Evolutionary conservation across 176 grass and related monocot species (phyloP).

Genomic region (Phragmites australis): DNA sequence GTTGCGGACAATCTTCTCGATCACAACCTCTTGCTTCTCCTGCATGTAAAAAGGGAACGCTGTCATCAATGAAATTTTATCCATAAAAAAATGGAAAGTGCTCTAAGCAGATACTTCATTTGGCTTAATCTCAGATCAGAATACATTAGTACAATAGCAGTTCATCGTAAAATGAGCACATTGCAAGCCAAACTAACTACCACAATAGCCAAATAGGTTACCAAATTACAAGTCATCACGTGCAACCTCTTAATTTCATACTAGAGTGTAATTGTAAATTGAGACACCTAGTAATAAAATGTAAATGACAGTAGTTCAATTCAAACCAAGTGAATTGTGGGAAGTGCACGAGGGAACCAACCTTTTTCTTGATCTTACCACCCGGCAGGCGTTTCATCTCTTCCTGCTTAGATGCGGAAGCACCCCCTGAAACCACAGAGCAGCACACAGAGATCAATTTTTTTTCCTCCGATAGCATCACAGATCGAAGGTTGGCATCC

Average conservation of each 20-base stretch:
- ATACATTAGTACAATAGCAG: neutral
- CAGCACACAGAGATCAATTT: neutral
- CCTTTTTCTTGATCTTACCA: constrained; percentile 98
- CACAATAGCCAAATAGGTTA: neutral
- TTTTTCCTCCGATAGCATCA: neutral
- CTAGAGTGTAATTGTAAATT: neutral
- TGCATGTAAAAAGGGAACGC: constrained; percentile 19
- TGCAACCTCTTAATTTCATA: neutral
- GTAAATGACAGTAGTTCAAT: neutral
- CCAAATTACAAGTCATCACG: neutral
- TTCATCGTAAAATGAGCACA: neutral
- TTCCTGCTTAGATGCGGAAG: constrained; percentile 71
- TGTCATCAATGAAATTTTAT: neutral
- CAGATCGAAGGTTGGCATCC: neutral
- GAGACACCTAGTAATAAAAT: neutral
- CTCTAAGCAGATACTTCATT: neutral
- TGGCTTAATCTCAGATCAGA: neutral
- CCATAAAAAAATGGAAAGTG: neutral
- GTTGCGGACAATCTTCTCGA: constrained; percentile 99
- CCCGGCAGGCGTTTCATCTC: constrained; percentile 94
- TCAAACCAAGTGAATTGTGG: neutral
- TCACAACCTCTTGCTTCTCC: constrained; percentile 95
- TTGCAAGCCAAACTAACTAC: neutral
- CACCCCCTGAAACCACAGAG: constrained; percentile 50
- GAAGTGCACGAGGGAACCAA: constrained; percentile 19